Base-by-base conservation (phyloP, 352 stramenopile genomes). In the Plasmopara muralis region DNA sequence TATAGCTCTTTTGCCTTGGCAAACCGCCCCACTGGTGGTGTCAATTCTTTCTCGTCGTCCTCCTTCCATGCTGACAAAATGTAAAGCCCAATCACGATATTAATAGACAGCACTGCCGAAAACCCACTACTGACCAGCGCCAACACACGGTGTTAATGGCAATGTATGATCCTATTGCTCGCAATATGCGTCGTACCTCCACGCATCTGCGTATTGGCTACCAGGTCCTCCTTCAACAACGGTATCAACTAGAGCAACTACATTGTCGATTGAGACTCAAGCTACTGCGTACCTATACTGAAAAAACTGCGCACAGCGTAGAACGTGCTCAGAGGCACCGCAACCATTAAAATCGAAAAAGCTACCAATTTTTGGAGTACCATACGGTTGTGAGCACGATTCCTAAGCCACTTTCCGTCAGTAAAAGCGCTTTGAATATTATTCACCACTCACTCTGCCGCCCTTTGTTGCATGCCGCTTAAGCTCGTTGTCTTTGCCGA, bases 21-120 rank as follows among this genome's bases (percentile, higher is more conserved):
- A 48, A 86, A 87, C 5, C 79, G 66, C 10, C 76, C 79, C 4
- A 89, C 76, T 4, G 72, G 62, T 14, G 72, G 76, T n/a, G 57
- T 64, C 14, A 64, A 59, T 45, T 78, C 72, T 38, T 74, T 73
- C 53, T 66, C 66, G 44, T 82, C 69, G 30, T 87, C 66, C 33
- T 88, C 79, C 40, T 66, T 63, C 66, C 75, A 87, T 6, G 79
- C 79, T 31, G 74, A 88, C 37, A 88, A 46, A 59, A 93, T 74
- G 50, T 93, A 93, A 2, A 87, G 53, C 6, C 77, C 70, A 49
- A 89, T 87, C 15, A 90, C 75, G 35, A 90, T 60, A 51, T 93
- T 93, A 30, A 85, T 75, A 49, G 83, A 69, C 15, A 88, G 50
- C 40, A 93, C 79, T 8, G 82, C 75, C 4, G 68, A 68, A 48